Evolutionary conservation across 2,329 filamentous ascomycete genomes (phyloP), one percentile per base, ranked within the genome.

Genomic region (Tolypocladium ovalisporum): DNA sequence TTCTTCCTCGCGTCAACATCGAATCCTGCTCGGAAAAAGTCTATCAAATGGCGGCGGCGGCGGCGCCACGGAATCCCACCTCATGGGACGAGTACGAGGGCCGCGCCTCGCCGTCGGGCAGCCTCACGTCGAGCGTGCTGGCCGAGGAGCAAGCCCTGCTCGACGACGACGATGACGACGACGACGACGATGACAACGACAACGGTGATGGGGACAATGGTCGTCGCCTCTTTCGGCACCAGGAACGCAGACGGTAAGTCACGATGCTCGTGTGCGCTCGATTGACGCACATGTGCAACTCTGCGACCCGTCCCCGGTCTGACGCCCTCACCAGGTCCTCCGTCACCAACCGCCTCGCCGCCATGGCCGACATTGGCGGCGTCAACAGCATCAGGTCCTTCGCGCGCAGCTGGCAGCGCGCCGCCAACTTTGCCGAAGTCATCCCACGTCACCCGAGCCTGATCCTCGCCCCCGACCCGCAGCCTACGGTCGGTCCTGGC

Each of bases 361-460:
- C 78, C 56, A 69, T 87, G 56, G 78, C 81, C 63, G 86, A 96
- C 60, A 86, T 89, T 53, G 94, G 93, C 62, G 93, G 93, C 54
- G 87, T 92, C 60, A 97, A 97, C 76, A 95, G 89, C 71, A 88
- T 97, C 65, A 87, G 94, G 67, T 96, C 92, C 66, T 97, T 97
- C 69, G 89, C 92, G 51, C 84, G 88, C 60, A 96, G 90, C 65
- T 96, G 91, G 88, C 90, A 93, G 72, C 86, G 93, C 69, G 93
- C 93, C 40, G 90, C 91, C 32, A 87, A 82, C 58, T 97, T 97
- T 71, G 82, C 85, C 62, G 92, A 97, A 70, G 89, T 96, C 63
- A 86, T 94, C 37, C 90, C 90, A 6, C 86, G 89, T 57, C 83
- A 86, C 19, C 85, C 86, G 17, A 87, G 89, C 37, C 90, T 96